Evolutionary conservation across 169 alveolate species (phyloP).

Genomic region (Hepatocystis sp.): DNA sequence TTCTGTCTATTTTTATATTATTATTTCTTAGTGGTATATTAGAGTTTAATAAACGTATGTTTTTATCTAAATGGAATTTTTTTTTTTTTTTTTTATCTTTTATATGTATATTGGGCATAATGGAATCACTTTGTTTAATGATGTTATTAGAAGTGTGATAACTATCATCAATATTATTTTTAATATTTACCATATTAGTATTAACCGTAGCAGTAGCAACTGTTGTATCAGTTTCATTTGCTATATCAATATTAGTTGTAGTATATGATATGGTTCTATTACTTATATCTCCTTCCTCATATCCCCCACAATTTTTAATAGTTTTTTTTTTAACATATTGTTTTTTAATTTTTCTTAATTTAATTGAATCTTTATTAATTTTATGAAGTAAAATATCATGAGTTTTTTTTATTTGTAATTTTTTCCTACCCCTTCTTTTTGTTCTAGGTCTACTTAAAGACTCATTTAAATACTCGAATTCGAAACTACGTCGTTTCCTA

Average conservation of each 20-base stretch:
- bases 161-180: too few species aligned
- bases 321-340: conserved; percentile 6
- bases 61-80: conserved; percentile 30
- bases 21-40: conserved; percentile 42
- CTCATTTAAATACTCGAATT: conserved; percentile 52
- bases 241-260: neutral
- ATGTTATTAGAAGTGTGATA: too few species aligned
- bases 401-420: too few species aligned
- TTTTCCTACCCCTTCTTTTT: conserved; percentile 28
- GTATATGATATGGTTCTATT: conserved; percentile 3
- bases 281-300: neutral
- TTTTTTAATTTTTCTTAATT: conserved; percentile 7
- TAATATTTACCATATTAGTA: too few species aligned
- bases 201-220: too few species aligned
- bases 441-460: conserved; percentile 24
- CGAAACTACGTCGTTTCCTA: conserved; percentile 66
- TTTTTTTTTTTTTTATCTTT: conserved; percentile 23
- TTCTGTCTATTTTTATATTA: conserved; percentile 49
- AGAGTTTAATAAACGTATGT: conserved; percentile 27
- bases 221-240: neutral
- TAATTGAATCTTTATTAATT: neutral
- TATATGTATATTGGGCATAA: neutral
- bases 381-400: too few species aligned
- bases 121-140: too few species aligned
- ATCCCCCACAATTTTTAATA: conserved; percentile 6